phyloP scores from a whole-genome alignment of 2,329 filamentous ascomycete species.

The Penicillium corylophilum region DNA sequence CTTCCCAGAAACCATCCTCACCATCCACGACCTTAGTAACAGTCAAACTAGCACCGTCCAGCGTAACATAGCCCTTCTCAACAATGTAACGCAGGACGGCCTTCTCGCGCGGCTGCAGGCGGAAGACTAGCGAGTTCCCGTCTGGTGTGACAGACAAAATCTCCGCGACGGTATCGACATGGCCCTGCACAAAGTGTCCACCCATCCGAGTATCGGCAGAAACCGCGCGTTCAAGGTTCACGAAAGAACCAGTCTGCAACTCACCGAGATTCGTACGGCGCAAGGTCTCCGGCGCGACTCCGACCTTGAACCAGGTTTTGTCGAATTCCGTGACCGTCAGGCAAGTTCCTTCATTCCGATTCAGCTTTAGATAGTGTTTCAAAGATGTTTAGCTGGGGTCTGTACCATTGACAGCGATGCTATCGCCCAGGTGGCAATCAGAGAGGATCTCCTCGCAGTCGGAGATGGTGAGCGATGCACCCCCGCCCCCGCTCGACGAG shows the following conservation, averaged over 20 bases:
- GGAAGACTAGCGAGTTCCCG: conserved; percentile 85
- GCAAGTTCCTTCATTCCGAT: conserved; percentile 62
- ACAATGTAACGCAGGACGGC: conserved; percentile 82
- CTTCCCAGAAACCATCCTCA: conserved; percentile 81
- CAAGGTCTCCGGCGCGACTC: conserved; percentile 91
- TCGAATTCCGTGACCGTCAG: conserved; percentile 81
- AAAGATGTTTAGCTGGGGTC: neutral
- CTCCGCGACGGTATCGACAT: conserved; percentile 85
- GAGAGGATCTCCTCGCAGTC: conserved; percentile 72
- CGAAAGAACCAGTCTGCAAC: conserved; percentile 63
- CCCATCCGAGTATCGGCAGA: conserved; percentile 92
- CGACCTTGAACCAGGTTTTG: conserved; percentile 73
- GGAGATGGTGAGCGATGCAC: conserved; percentile 85
- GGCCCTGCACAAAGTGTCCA: conserved; percentile 95
- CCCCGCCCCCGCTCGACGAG: conserved; percentile 67
- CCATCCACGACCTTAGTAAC: conserved; percentile 81
- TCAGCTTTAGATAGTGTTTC: neutral
- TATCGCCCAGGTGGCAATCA: conserved; percentile 86
- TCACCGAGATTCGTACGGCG: conserved; percentile 91
- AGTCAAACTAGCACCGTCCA: conserved; percentile 93
- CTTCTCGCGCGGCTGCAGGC: conserved; percentile 69
- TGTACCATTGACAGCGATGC: conserved; percentile 84
- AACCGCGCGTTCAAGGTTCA: conserved; percentile 94
- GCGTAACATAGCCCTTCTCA: conserved; percentile 91
- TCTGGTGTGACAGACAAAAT: conserved; percentile 73